Evolutionary conservation across 768 basidiomycete genomes (phyloP).

Genomic region (Russula ochroleuca): DNA sequence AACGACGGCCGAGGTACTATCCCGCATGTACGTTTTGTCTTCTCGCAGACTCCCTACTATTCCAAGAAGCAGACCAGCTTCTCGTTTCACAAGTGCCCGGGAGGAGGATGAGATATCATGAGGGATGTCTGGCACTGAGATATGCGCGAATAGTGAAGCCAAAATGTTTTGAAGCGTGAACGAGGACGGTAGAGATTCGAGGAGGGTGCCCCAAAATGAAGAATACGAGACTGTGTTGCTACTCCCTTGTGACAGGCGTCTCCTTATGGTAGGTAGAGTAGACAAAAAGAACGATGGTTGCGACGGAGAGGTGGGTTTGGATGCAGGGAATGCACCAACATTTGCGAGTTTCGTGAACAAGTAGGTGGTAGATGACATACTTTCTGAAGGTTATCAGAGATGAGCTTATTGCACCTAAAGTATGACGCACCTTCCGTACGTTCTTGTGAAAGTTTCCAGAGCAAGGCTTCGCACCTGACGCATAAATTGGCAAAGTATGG

Average conservation of each 20-base stretch:
- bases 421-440: conserved; percentile 41
- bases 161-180: conserved; percentile 55
- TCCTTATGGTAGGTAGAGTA: conserved; percentile 47
- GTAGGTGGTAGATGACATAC: conserved; percentile 43
- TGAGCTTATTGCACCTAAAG: background rate
- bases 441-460: conserved; percentile 42
- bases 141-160: conserved; percentile 52
- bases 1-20: conserved; percentile 45
- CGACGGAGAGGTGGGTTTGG: conserved; percentile 47
- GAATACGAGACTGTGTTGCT: conserved; percentile 39
- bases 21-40: conserved; percentile 49
- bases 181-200: conserved; percentile 48
- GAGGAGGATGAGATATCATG: conserved; percentile 35
- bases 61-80: conserved; percentile 47
- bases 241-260: conserved; percentile 33
- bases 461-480: conserved; percentile 48
- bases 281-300: conserved; percentile 68
- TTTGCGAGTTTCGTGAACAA: conserved; percentile 65
- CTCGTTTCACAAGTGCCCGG: conserved; percentile 47
- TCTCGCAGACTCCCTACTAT: conserved; percentile 51
- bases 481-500: conserved; percentile 53
- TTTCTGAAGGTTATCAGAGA: conserved; percentile 19
- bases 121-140: conserved; percentile 35
- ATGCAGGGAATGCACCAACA: conserved; percentile 58
- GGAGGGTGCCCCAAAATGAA: conserved; percentile 45